Evolutionary conservation across 768 basidiomycete genomes (phyloP).

Genomic region (Boletus vermiculosoides): DNA sequence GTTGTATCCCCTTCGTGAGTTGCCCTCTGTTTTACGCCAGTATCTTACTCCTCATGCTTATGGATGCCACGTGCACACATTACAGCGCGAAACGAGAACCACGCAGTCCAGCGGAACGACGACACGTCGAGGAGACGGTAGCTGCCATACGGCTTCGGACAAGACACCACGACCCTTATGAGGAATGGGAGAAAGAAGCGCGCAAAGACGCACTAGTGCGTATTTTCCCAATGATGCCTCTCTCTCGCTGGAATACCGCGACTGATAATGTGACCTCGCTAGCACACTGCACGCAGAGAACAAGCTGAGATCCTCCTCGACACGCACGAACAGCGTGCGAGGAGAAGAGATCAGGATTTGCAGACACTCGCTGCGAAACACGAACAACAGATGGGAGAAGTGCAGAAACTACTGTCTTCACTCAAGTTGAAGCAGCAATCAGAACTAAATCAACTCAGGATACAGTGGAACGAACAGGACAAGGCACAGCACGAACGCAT

Average conservation of each 20-base stretch:
- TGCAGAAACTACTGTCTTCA: constrained; percentile 44
- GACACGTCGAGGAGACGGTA: constrained; percentile 44
- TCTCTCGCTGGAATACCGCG: neutral
- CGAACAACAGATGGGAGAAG: constrained; percentile 51
- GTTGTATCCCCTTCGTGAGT: constrained; percentile 35
- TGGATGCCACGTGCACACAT: neutral
- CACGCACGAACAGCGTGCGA: constrained; percentile 15
- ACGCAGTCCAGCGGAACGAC: constrained; percentile 32
- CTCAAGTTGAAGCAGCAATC: constrained; percentile 45
- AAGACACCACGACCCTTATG: constrained; percentile 45
- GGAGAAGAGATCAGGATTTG: constrained; percentile 12
- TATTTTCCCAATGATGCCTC: neutral
- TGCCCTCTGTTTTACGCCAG: neutral
- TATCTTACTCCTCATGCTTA: neutral
- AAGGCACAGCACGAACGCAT: constrained; percentile 53
- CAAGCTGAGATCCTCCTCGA: constrained; percentile 22
- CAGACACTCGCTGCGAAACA: constrained; percentile 41
- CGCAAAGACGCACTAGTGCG: constrained; percentile 47
- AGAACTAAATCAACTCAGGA: constrained; percentile 45
- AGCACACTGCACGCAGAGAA: constrained; percentile 42
- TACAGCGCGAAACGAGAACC: constrained; percentile 21
- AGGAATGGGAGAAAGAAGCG: constrained; percentile 51
- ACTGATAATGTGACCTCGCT: neutral
- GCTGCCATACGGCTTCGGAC: constrained; percentile 46
- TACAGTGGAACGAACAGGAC: constrained; percentile 46